phyloP scores from a whole-genome alignment of 345 rosid species.

The Viola odorata region DNA sequence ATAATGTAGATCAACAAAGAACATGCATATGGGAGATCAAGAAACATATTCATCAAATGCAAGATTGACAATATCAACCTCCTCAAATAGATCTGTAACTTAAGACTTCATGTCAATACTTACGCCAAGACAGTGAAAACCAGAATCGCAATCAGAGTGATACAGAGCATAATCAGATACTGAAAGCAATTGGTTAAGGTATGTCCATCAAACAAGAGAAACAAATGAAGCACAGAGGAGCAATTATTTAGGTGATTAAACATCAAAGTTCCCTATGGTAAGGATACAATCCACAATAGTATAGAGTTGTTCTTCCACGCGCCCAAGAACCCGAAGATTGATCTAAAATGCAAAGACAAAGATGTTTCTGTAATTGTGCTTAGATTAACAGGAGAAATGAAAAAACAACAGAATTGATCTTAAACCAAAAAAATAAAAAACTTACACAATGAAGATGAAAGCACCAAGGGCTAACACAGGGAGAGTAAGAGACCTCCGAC shows the following conservation, averaged over 20 bases:
- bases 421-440: conserved; percentile 7
- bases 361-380: neutral
- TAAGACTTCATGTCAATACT: too few relatives aligned
- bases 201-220: conserved; percentile 2
- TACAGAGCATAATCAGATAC: conserved; percentile 68
- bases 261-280: conserved; percentile 2
- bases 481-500: conserved; percentile 74
- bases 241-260: conserved; percentile 2
- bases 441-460: conserved; percentile 67
- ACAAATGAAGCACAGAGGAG: conserved; percentile 3
- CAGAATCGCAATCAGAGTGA: conserved; percentile 68
- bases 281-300: conserved; percentile 95
- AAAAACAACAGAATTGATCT: neutral
- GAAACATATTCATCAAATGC: too few relatives aligned
- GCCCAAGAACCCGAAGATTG: conserved; percentile 85
- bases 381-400: neutral
- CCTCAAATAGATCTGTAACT: too few relatives aligned
- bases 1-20: too few relatives aligned
- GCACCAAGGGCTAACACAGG: conserved; percentile 84
- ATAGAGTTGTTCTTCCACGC: conserved; percentile 75
- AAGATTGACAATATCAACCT: too few relatives aligned
- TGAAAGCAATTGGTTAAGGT: conserved; percentile 54
- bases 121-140: conserved; percentile 94
- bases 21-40: too few relatives aligned
- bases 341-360: conserved; percentile 40